These are phyloP conservation scores for Daedaleopsis sinensis DNA, from an alignment of 768 basidiomycete species.

Conservation along the genomic window DNA sequence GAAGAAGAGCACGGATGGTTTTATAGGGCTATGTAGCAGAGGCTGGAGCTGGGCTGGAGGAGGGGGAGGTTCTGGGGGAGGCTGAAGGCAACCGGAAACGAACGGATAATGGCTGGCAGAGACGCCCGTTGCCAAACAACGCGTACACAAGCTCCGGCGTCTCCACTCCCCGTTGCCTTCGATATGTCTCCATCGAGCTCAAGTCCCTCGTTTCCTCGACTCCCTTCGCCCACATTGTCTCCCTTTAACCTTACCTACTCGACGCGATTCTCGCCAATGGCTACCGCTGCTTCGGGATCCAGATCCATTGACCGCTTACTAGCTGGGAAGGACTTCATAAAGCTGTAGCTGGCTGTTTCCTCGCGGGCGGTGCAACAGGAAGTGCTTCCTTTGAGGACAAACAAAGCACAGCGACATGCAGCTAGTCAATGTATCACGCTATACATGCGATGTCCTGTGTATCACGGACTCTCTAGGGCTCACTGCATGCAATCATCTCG, in stretches of 20 bases:
- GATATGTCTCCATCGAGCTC: background rate
- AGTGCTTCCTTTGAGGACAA: no score
- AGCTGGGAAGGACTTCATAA: no score
- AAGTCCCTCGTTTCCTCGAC: background rate
- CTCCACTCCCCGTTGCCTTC: background rate
- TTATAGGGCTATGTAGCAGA: background rate
- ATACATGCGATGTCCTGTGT: no score
- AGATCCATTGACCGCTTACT: no score
- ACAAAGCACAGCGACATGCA: no score
- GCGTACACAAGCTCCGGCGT: background rate
- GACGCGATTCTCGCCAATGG: background rate
- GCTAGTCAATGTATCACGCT: no score
- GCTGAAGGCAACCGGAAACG: conserved; percentile 5
- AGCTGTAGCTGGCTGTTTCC: background rate
- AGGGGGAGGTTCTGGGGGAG: no score
- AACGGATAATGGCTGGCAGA: conserved; percentile 11
- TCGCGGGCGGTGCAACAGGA: background rate
- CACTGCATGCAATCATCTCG: no score
- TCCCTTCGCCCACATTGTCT: background rate
- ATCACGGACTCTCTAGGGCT: no score
- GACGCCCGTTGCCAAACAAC: conserved; percentile 22
- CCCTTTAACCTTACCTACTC: background rate
- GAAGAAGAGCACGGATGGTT: background rate
- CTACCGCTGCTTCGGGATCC: background rate
- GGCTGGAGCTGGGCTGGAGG: no score